These are phyloP conservation scores for Apophysomyces elegans DNA, from an alignment of 371 early-diverging fungal species.

Conservation along the genomic window DNA sequence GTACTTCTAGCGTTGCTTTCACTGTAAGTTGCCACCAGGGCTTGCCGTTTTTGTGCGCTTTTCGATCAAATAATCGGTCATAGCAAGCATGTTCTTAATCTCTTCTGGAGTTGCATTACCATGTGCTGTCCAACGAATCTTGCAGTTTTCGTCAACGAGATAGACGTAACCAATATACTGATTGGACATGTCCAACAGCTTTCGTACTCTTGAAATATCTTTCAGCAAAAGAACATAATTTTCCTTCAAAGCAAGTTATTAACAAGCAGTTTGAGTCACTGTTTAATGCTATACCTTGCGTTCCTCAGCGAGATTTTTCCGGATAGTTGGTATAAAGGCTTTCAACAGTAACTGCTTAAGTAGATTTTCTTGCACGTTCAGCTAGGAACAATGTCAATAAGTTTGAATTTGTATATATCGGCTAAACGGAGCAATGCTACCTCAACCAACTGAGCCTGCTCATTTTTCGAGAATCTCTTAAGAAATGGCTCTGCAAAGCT, in stretches of 20 bases:
- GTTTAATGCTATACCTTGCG: slow-evolving; percentile 50
- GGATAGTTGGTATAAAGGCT: slow-evolving; percentile 65
- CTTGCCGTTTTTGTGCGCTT: slow-evolving; percentile 17
- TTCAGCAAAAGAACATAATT: slow-evolving; percentile 67
- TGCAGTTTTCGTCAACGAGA: slow-evolving; percentile 73
- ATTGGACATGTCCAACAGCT: slow-evolving; percentile 72
- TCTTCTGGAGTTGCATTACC: slow-evolving; percentile 74
- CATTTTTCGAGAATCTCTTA: slow-evolving; percentile 38
- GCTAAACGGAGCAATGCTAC: slow-evolving; percentile 28
- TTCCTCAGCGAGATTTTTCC: slow-evolving; percentile 59
- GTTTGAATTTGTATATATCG: background rate
- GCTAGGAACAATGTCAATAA: slow-evolving; percentile 24
- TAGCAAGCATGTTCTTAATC: slow-evolving; percentile 57
- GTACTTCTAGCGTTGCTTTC: background rate
- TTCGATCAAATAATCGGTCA: slow-evolving; percentile 50
- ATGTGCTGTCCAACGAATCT: slow-evolving; percentile 88
- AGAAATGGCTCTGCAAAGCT: slow-evolving; percentile 60
- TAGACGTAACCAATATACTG: slow-evolving; percentile 80
- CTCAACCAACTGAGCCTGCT: slow-evolving; percentile 47
- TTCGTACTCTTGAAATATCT: slow-evolving; percentile 60
- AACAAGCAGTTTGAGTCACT: background rate
- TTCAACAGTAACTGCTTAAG: slow-evolving; percentile 66
- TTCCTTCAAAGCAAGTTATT: slow-evolving; percentile 26
- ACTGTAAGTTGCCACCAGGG: slow-evolving; percentile 3
- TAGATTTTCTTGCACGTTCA: slow-evolving; percentile 71